Evolutionary conservation across 2,329 filamentous ascomycete genomes (phyloP).

Genomic region (Ceratocystiopsis sp.): DNA sequence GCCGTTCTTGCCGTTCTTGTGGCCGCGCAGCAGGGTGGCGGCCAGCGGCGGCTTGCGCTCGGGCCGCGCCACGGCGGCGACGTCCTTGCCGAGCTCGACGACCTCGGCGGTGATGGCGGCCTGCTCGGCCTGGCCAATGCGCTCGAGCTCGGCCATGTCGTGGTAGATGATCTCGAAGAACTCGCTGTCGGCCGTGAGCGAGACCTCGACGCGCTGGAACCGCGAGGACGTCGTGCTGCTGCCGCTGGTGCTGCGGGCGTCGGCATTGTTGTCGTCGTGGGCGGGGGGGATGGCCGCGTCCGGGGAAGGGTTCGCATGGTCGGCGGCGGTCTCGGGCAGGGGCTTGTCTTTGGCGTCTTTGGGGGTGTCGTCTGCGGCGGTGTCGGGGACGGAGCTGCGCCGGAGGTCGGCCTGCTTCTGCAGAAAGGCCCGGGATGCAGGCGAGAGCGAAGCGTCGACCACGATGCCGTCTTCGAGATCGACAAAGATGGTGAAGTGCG

Average conservation of each 20-base stretch:
- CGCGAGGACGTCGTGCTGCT: conserved; percentile 2
- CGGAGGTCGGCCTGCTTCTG: conserved; percentile 32
- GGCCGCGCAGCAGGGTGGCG: not conserved
- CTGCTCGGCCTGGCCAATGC: conserved; percentile 50
- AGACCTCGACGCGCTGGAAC: conserved; percentile 45
- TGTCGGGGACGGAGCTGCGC: not conserved
- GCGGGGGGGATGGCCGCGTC: no score
- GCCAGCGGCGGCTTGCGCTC: conserved; percentile 10
- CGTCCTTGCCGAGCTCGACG: conserved; percentile 41
- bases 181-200: conserved; percentile 57
- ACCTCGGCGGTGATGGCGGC: conserved; percentile 47
- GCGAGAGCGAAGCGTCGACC: conserved; percentile 50
- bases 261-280: not conserved
- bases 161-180: conserved; percentile 64
- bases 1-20: conserved; percentile 33
- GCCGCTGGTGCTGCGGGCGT: not conserved
- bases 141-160: conserved; percentile 53
- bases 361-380: not conserved
- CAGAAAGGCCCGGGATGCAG: conserved; percentile 46
- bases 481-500: conserved; percentile 53
- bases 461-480: conserved; percentile 49
- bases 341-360: not conserved
- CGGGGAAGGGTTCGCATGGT: not conserved
- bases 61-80: conserved; percentile 48
- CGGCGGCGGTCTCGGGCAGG: not conserved